Evolutionary conservation across 1,139 yeast genomes (phyloP).

Genomic region (Geotrichum bryndzae): DNA sequence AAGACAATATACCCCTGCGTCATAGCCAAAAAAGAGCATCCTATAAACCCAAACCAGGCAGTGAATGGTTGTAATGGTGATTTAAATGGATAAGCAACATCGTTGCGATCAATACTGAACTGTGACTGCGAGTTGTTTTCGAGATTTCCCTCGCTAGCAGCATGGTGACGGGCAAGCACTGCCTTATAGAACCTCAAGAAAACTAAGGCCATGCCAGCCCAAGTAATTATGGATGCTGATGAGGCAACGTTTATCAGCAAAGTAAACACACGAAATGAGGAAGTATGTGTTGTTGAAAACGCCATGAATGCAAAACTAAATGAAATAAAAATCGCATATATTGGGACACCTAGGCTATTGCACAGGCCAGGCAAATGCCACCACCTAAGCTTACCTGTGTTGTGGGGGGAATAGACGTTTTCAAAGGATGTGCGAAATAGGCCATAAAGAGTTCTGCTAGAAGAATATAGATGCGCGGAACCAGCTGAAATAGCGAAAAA

Average conservation of each 20-base stretch:
- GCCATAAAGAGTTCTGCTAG: constrained; percentile 73
- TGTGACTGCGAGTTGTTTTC: constrained; percentile 18
- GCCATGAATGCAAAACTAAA: constrained; percentile 57
- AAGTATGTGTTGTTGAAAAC: constrained; percentile 51
- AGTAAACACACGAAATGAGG: constrained; percentile 61
- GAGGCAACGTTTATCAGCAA: constrained; percentile 60
- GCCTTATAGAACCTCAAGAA: constrained; percentile 68
- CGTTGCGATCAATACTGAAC: constrained; percentile 27
- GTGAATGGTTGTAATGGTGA: constrained; percentile 74
- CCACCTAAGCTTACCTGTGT: constrained; percentile 46
- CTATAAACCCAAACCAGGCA: constrained; percentile 60
- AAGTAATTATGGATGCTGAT: constrained; percentile 65
- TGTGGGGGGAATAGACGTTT: constrained; percentile 33
- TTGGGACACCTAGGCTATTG: constrained; percentile 65
- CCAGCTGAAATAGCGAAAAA: constrained; percentile 75
- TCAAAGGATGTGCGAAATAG: constrained; percentile 41
- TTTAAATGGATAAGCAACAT: constrained; percentile 55
- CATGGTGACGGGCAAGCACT: constrained; percentile 42
- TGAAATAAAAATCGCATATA: constrained; percentile 57
- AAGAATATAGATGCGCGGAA: constrained; percentile 68
- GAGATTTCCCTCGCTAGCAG: constrained; percentile 33
- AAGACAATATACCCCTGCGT: constrained; percentile 66
- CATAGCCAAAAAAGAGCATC: constrained; percentile 50
- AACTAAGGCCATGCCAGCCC: constrained; percentile 78
- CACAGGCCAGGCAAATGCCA: constrained; percentile 57